Evolutionary conservation across 2,329 filamentous ascomycete genomes (phyloP), one percentile per base, ranked within the genome.

Genomic region (Aspergillus udagawae): DNA sequence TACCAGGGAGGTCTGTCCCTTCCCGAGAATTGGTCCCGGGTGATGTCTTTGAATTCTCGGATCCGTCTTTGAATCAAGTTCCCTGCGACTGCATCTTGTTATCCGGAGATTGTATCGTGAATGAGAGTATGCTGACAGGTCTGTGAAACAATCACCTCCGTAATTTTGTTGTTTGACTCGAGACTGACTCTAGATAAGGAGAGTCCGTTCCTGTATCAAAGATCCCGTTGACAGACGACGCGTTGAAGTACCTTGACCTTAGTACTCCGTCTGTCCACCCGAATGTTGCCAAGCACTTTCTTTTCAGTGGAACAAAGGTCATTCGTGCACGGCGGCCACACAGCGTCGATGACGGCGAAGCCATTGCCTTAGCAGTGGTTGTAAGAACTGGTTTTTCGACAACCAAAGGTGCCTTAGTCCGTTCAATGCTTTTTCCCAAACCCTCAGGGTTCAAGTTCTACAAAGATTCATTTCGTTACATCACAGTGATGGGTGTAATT

Each of bases 381-480:
- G 87, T 97, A 28, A 86, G 94, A 60, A 99, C 92, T 2, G 94
- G 94, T 1, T 99, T 99, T 76, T 95, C 95, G 72, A 99, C 94
- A 0, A 99, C 94, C 1, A 99, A 99, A 73, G 94, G 94, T 25
- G 91, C 94, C 9, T 79, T 99, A 20, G 92, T 99, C 58, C 89
- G 94, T 25, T 97, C 94, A 0, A 99, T 99, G 93, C 83, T 99
- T 41, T 99, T 99, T 70, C 95, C 94, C 0, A 99, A 99, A 70
- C 94, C 94, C 1, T 96, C 93, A 0, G 93, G 93, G 0, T 99
- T 99, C 83, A 97, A 95, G 68, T 99, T 99, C 72, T 99, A 99
- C 73, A 86, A 91, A 45, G 94, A 99, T 73, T 97, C 93, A 0
- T 99, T 99, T 77, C 86, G 92, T 23, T 99, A 99, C 72, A 97